Conservation (phyloP, 1,284 basidiomycete genomes). For the Entoloma clypeatum region DNA sequence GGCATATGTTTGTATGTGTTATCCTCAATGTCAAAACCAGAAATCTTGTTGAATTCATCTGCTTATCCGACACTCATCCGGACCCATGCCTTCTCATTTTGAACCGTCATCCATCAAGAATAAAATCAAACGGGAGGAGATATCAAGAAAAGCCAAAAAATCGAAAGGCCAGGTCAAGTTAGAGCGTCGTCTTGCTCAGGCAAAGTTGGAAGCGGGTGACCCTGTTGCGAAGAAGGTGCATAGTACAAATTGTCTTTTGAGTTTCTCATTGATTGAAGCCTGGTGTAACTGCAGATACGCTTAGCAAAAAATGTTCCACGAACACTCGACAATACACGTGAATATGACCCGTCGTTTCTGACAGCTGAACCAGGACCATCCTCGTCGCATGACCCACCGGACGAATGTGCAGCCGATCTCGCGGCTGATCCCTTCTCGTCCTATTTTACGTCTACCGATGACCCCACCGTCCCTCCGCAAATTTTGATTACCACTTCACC, state of each 20-base stretch:
- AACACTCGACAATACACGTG: conserved; percentile 92
- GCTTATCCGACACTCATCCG: conserved; percentile 42
- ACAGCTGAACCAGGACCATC: conserved; percentile 56
- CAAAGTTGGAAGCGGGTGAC: conserved; percentile 68
- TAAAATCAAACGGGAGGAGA: conserved; percentile 80
- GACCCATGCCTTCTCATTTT: conserved; percentile 37
- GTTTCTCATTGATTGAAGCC: conserved; percentile 2
- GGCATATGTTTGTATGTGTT: conserved; percentile 9
- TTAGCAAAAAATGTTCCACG: conserved; percentile 81
- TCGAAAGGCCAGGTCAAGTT: conserved; percentile 82
- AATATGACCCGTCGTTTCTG: conserved; percentile 84
- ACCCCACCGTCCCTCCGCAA: conserved; percentile 72
- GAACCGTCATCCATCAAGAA: conserved; percentile 74
- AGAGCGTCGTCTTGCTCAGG: conserved; percentile 70
- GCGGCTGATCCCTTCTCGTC: conserved; percentile 70
- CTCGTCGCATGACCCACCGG: conserved; percentile 34
- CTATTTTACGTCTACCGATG: conserved; percentile 62
- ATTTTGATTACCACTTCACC: conserved; percentile 89
- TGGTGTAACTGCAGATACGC: conserved; percentile 55
- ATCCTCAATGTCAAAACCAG: neutral
- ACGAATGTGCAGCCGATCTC: conserved; percentile 64
- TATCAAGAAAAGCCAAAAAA: conserved; percentile 72
- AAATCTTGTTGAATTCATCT: too few species aligned
- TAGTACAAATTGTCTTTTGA: neutral
- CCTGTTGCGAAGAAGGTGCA: conserved; percentile 70